Base-by-base conservation (phyloP, 257 asterid species). In the Solanum commersonii region DNA sequence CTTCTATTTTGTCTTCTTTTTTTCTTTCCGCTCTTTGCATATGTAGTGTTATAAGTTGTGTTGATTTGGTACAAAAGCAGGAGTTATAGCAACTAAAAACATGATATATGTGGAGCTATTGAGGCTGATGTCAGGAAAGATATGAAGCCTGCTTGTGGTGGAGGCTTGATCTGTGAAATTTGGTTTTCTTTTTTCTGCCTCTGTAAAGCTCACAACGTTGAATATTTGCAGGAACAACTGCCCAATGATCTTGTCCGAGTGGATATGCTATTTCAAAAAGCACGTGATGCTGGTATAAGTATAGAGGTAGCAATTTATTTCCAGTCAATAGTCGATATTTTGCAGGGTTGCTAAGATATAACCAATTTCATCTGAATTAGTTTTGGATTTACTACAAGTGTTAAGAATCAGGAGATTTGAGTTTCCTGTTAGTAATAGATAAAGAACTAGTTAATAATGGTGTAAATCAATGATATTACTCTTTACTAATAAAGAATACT, bases 281-380 rank as follows among this genome's bases (percentile, higher is more conserved):
- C 99, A 85, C 96, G 97, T 60, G 96, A 93, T 92, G 93, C 98
- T 88, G 98, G 98, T 79, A 95, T 97, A 42, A 25, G 44, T 87
- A 95, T 97, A 90, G 96, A 96, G 98, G 99, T 95, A 70, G 67
- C 56, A 34, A 68, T 33, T 82, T 82, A 49, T 82, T 15, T 18
- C 70, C 85, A 29, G 42, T 81, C 42, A 37, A 74, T 37, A 22
- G 20, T 35, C 31, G 52, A 35, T 74, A 74, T 74, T 74, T 74
- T 74, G 82, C 31, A 35, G 5, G 82, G 82, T 74, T 73, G 49
- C 46, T 73, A 73, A 34, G 49, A 73, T 72, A 72, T 34, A 72
- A 33, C 25, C 25, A 33, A 71, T 72, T 72, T 72, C 42, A 20
- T 72, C 14, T 33, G 27, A 72, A 33, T 72, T 73, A 20, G 29